Conservation (phyloP, 2,329 filamentous ascomycete species). For the Dactylonectria estremocensis region DNA sequence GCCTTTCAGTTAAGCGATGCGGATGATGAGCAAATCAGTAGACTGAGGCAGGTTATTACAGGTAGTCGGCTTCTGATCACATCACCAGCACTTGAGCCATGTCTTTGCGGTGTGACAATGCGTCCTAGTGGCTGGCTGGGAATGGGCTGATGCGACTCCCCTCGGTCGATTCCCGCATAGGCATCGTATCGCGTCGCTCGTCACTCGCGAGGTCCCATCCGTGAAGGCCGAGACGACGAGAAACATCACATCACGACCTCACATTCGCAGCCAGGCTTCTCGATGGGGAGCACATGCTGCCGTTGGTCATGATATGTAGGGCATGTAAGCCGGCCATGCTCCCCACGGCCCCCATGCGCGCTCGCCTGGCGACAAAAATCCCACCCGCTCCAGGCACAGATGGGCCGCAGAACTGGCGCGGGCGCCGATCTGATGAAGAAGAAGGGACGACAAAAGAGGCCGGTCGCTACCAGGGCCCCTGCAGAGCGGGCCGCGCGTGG, state of each 20-base stretch:
- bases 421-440: conserved; percentile 20
- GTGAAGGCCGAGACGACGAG: conserved; percentile 3
- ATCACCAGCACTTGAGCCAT: conserved; percentile 18
- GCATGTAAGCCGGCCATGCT: conserved; percentile 4
- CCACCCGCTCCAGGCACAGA: conserved; percentile 18
- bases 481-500: conserved; percentile 47
- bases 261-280: not conserved
- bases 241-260: not conserved
- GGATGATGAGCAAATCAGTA: conserved; percentile 8
- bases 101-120: conserved; percentile 41
- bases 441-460: conserved; percentile 4
- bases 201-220: conserved; percentile 17
- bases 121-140: conserved; percentile 37
- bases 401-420: conserved; percentile 30
- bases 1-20: not conserved
- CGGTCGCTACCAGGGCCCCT: conserved; percentile 38
- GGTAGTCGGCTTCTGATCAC: conserved; percentile 21
- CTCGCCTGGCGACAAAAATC: conserved; percentile 14
- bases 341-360: conserved; percentile 17
- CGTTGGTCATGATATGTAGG: conserved; percentile 3
- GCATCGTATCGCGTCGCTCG: conserved; percentile 18
- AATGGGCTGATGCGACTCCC: conserved; percentile 44
- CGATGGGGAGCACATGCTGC: not conserved
- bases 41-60: conserved; percentile 10
- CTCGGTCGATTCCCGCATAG: conserved; percentile 33